Evolutionary conservation across 306 rosid genomes (phyloP), one percentile per base, ranked within the genome.

Genomic region (Hippophae tibetana): DNA sequence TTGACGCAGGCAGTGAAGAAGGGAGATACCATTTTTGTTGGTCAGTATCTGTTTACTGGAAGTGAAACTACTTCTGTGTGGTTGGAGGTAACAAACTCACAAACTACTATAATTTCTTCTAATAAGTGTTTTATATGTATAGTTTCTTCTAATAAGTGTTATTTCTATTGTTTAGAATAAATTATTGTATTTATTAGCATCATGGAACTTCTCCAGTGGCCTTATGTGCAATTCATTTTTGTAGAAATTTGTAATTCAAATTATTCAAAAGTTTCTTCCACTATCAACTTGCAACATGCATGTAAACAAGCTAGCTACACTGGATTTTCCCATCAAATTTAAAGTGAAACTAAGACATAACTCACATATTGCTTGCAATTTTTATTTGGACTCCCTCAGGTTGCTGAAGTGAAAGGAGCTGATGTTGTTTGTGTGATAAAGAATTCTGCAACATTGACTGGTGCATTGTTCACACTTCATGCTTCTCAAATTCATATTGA

Each of bases 31-130:
- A 89, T 93, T 74, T 93, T 93, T 68, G 65, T 93, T 26, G 99
- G 99, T 56, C 95, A 93, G 62, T 93, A 93, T 69, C 76, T 93
- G 76, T 93, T 93, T 80, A 93, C 99, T 12, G 99, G 99, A 71
- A 93, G 97, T 82, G 99, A 93, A 84, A 79, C 99, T 62, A 93
- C 99, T 66, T 88, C 99, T 71, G 97, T 84, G 7, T 93, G 99
- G 99, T 81, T 93, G 66, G 99, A 93, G 99, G 99, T 93, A 84
- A 64, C 40, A 40, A 23, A 51, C 43, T 14, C 67, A 51, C 18
- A 65, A 12, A 31, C 38, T 31, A 31, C 38, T 31, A 31, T 31
- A 31, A 31, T 31, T 31, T 31, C 38, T 2, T 31, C 38, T 4
- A 31, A 31, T 31, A 18, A 18, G 23, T 18, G 23, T 18, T 18